phyloP scores from a whole-genome alignment of 257 asterid genomes.

The Jacaranda copaia region DNA sequence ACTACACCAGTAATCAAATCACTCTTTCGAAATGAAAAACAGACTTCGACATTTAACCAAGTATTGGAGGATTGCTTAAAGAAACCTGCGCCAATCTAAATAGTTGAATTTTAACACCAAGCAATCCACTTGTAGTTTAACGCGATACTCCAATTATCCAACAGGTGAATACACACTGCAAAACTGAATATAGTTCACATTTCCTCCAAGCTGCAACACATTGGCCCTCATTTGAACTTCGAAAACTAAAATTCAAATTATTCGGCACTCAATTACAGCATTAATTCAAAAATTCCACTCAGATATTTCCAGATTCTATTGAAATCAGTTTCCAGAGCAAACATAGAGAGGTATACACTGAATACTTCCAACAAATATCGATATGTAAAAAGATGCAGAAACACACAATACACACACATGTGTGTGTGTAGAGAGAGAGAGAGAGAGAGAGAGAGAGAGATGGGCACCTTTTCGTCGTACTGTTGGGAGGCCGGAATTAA shows the following conservation, averaged over 20 bases:
- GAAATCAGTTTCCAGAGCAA: no score
- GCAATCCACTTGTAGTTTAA: no score
- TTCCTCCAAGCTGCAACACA: constrained; percentile 1
- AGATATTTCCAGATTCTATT: background rate
- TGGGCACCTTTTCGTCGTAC: constrained; percentile 2
- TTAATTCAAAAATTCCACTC: background rate
- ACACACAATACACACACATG: background rate
- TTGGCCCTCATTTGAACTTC: background rate
- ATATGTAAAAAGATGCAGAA: background rate
- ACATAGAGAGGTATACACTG: background rate
- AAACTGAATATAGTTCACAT: background rate
- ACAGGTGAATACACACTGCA: background rate
- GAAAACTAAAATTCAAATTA: constrained; percentile 11
- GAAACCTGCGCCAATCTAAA: no score
- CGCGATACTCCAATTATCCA: background rate
- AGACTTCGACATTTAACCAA: background rate
- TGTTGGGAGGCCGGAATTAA: background rate
- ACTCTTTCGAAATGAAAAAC: background rate
- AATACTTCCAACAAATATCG: background rate
- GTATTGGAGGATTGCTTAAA: no score
- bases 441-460: constrained; percentile 24
- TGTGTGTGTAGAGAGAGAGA: background rate
- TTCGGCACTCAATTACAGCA: background rate
- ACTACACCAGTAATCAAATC: background rate
- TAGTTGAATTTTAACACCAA: no score